Evolutionary conservation across 2,329 filamentous ascomycete genomes (phyloP).

Genomic region (Botryotinia globosa): DNA sequence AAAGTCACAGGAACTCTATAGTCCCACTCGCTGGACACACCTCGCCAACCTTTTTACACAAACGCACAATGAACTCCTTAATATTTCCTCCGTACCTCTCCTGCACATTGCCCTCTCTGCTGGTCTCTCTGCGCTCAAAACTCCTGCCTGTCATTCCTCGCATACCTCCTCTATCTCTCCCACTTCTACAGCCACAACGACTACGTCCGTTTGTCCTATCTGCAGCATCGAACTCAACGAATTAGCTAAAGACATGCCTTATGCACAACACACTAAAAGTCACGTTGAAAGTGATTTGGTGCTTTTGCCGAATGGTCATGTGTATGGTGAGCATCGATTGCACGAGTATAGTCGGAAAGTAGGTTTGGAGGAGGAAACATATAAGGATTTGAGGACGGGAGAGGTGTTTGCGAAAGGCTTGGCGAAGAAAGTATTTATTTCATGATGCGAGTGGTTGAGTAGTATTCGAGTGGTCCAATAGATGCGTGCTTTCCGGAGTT

Average conservation of each 20-base stretch:
- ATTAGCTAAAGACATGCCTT: conserved; percentile 82
- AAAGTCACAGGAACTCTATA: conserved; percentile 64
- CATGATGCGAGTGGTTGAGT: conserved; percentile 44
- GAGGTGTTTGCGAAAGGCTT: conserved; percentile 60
- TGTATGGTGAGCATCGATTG: conserved; percentile 76
- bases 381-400: conserved; percentile 78
- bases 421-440: conserved; percentile 88
- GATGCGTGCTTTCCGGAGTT: background rate
- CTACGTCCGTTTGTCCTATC: conserved; percentile 82
- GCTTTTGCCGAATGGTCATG: conserved; percentile 80
- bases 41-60: conserved; percentile 78
- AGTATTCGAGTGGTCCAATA: background rate
- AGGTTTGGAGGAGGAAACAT: conserved; percentile 60
- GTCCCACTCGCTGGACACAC: conserved; percentile 66
- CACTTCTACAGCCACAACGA: conserved; percentile 37
- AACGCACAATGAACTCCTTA: conserved; percentile 83
- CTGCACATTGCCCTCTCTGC: conserved; percentile 88
- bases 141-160: conserved; percentile 79
- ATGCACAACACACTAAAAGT: conserved; percentile 92
- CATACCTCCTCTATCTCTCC: conserved; percentile 33
- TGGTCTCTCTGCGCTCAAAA: conserved; percentile 92
- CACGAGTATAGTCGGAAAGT: conserved; percentile 77
- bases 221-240: conserved; percentile 95
- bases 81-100: conserved; percentile 76
- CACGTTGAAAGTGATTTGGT: conserved; percentile 85